Evolutionary conservation across 768 basidiomycete species (phyloP), one percentile per base, ranked within the genome.

Genomic region (Collybiopsis luxurians): DNA sequence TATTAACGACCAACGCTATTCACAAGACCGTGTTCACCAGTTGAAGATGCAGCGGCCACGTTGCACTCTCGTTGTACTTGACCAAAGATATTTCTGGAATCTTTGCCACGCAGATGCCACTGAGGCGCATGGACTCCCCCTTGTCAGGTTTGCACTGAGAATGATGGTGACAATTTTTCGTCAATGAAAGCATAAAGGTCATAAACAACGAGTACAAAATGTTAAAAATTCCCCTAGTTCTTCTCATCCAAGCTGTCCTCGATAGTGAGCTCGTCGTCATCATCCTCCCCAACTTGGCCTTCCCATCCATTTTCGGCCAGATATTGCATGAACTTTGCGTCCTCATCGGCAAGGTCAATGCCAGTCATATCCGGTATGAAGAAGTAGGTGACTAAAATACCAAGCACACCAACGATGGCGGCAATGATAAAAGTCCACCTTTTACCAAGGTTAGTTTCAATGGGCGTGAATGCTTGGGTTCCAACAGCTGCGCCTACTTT

Each of bases 401-500:
- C 87, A 9, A 73, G 68, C 31, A 84, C 71, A 30, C 87, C 86
- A 59, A 83, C 86, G 56, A 85, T 82, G n/a, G 86, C 87, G 57
- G 79, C 81, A 62, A 86, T 79, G 61, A 86, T 86, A 60, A 86
- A 86, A 4, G 83, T 86, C 84, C 83, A 85, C 59, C 82, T 84
- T 64, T 86, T 82, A 13, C 87, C 87, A n/a, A 87, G 79, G 64
- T 86, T 77, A 54, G 73, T 71, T 63, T 85, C 82, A 59, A 89
- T 86, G 3, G 86, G 86, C 2, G 84, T 86, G 66, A 87, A 87
- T 1, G 79, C 83, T 63, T 88, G 85, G 0, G 84, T 86, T 9
- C 87, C 86, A 50, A 87, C 57, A n/a, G 84, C 87, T 19, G 88
- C 89, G 4, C 89, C 56, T 13, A 39, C 42, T 63, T 88, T 89